A percentile compares a stretch with the other conserved stretches of the same genome.
phyloP scores from a whole-genome alignment of 805 yeast genomes.

The Cyberlindnera saturnus region DNA sequence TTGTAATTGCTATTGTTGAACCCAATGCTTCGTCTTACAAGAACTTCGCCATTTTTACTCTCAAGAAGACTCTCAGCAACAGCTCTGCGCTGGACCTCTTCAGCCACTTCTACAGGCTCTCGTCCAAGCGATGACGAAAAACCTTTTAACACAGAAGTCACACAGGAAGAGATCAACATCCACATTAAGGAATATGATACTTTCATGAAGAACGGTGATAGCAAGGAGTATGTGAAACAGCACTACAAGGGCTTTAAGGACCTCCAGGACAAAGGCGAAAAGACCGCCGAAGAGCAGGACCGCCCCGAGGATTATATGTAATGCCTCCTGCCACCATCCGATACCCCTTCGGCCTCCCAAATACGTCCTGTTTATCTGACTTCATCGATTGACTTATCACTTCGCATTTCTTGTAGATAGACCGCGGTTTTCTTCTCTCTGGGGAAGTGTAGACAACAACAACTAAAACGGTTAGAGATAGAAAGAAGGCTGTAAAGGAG shows the following conservation, averaged over 20 bases:
- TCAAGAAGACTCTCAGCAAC: not conserved
- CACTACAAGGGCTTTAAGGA: constrained; percentile 13
- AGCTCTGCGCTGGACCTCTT: not conserved
- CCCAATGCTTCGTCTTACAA: not conserved
- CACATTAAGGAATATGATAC: constrained; percentile 8
- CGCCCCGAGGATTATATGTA: constrained; percentile 24
- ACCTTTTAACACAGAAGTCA: constrained; percentile 13
- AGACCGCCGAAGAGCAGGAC: constrained; percentile 19
- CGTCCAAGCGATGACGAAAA: constrained; percentile 4
- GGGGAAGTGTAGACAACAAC: too few species aligned
- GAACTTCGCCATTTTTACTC: too few species aligned
- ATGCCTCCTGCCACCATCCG: not conserved
- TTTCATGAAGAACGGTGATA: constrained; percentile 2
- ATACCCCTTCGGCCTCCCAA: too few species aligned
- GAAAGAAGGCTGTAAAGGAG: too few species aligned
- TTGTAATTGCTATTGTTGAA: not conserved
- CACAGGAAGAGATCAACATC: constrained; percentile 7
- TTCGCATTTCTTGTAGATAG: too few species aligned
- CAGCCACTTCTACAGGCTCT: not conserved
- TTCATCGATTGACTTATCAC: too few species aligned
- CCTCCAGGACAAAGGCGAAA: constrained; percentile 19
- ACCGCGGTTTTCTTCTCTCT: too few species aligned
- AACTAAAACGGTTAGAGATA: too few species aligned
- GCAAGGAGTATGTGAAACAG: constrained; percentile 5
- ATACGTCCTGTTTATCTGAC: too few species aligned